These are phyloP conservation scores for Candida coleopterorum DNA, from an alignment of 805 yeast species.

Conservation along the genomic window DNA sequence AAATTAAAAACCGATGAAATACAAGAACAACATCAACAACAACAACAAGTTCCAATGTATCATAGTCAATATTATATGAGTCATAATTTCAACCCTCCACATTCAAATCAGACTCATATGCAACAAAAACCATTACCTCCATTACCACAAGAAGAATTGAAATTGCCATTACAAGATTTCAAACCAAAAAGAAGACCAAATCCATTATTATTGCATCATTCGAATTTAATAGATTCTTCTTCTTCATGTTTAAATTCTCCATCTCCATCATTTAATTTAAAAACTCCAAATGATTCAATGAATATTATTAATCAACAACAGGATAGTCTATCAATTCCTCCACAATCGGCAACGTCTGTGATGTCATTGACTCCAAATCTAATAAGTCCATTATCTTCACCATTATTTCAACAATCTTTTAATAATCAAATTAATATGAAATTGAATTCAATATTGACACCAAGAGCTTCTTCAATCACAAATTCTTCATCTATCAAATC, in stretches of 20 bases:
- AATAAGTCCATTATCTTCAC: slow-evolving; percentile 36
- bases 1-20: neutral
- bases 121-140: slow-evolving; percentile 8
- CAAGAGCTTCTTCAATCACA: slow-evolving; percentile 6
- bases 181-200: slow-evolving; percentile 38
- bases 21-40: slow-evolving; percentile 5
- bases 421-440: slow-evolving; percentile 16
- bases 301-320: slow-evolving; percentile 13
- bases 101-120: neutral
- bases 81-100: slow-evolving; percentile 4
- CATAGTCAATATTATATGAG: slow-evolving; percentile 5
- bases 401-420: slow-evolving; percentile 36
- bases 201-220: slow-evolving; percentile 33
- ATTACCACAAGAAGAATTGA: slow-evolving; percentile 9
- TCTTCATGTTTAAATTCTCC: neutral
- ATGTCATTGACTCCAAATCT: slow-evolving; percentile 24
- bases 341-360: slow-evolving; percentile 13
- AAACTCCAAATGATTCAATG: neutral
- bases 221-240: slow-evolving; percentile 9
- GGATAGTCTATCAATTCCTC: slow-evolving; percentile 14
- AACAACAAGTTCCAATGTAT: slow-evolving; percentile 3
- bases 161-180: slow-evolving; percentile 21
- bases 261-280: neutral
- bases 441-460: slow-evolving; percentile 3
- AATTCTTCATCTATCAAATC: slow-evolving; percentile 5